A percentile compares a stretch with the other conserved stretches of the same genome.
Conservation (phyloP, 139 green algal genomes). For the Volvox reticuliferus region DNA sequence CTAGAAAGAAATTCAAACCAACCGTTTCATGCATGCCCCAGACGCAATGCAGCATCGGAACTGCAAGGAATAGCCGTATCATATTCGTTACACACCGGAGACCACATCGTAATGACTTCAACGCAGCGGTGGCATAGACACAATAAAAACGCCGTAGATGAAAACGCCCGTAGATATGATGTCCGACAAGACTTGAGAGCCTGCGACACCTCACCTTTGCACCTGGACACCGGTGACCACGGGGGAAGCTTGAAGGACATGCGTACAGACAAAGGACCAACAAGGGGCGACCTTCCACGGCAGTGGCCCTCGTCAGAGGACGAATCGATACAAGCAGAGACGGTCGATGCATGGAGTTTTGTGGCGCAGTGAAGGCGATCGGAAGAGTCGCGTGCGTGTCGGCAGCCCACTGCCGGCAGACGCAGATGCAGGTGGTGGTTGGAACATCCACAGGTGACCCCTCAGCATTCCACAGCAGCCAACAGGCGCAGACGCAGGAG, state of each 20-base stretch:
- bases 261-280: not conserved
- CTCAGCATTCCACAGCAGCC: not conserved
- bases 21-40: too few relatives aligned
- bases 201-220: not conserved
- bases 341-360: not conserved
- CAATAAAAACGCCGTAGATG: too few relatives aligned
- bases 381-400: conserved; percentile 10
- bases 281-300: not conserved
- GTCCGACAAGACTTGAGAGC: too few relatives aligned
- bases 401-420: not conserved
- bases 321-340: not conserved
- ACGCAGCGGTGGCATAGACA: too few relatives aligned
- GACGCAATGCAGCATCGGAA: too few relatives aligned
- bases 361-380: conserved; percentile 3
- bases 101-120: too few relatives aligned
- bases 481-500: conserved; percentile 19
- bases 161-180: too few relatives aligned
- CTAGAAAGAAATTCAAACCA: too few relatives aligned
- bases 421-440: conserved; percentile 34
- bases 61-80: too few relatives aligned
- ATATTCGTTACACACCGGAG: too few relatives aligned
- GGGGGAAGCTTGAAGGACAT: not conserved
- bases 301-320: not conserved
- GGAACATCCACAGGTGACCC: conserved; percentile 23
- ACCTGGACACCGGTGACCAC: not conserved